Evolutionary conservation across 1,284 basidiomycete genomes (phyloP), one percentile per base, ranked within the genome.

Genomic region (Agaricales sp.): DNA sequence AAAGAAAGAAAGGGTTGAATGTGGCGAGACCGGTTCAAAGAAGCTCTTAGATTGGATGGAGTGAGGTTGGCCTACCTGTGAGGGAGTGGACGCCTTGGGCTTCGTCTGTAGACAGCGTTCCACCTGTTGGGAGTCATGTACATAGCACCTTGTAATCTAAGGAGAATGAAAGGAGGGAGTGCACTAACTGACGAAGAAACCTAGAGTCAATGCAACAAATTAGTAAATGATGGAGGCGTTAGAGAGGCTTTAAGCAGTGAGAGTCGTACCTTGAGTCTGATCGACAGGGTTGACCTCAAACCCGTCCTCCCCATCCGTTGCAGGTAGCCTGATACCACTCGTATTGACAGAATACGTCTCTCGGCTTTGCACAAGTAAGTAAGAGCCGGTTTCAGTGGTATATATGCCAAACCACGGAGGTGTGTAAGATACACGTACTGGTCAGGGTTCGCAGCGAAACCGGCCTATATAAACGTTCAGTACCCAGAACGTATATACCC

Each of bases 31-130:
- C n/a, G n/a, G n/a, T n/a, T n/a, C n/a, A n/a, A 43, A n/a, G 18
- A 39, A 20, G 19, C 37, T 19, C 14, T 19, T 20, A 25, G 39
- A 26, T 19, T n/a, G 44, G 22, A 48, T 19, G 41, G 30, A 25
- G 46, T n/a, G 24, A 30, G 25, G 20, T 14, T 45, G 18, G 3
- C 38, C 14, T 30, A 66, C 64, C 65, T 50, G 61, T 61, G 6
- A 70, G 55, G 3, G 67, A 70, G 52, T 69, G 68, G 1, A 70
- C 68, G 38, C 68, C 69, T 53, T 69, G 66, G 1, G 57, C 18
- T 39, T 64, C 56, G 16, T 8, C 16, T 16, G 51, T 47, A 24
- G 60, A 59, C 14, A 70, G 54, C 1, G 67, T 69, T 6, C 68
- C 68, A 43, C 53, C 61, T 62, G 26, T 6, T 6, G n/a, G n/a